Evolutionary conservation across 257 asterid species (phyloP).

Genomic region (Orobanche coerulescens): DNA sequence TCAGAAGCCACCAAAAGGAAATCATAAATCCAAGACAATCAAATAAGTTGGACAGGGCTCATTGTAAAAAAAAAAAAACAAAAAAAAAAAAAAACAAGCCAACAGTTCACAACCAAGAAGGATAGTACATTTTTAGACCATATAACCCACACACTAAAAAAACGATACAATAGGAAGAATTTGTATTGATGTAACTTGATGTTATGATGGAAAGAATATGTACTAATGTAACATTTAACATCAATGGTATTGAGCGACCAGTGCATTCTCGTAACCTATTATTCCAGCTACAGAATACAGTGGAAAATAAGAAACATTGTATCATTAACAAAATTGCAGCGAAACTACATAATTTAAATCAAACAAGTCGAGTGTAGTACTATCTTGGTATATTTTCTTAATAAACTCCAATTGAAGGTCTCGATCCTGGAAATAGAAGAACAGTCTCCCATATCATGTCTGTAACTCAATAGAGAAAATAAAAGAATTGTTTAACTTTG

Average conservation of each 20-base stretch:
- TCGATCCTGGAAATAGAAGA: background rate
- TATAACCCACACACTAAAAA: background rate
- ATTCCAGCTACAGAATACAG: slow-evolving; percentile 3
- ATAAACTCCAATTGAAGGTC: background rate
- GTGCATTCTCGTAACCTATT: background rate
- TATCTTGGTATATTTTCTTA: background rate
- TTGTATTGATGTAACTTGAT: too few relatives aligned
- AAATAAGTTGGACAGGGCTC: slow-evolving; percentile 1
- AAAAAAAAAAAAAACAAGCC: slow-evolving; percentile 7
- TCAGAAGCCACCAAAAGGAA: slow-evolving; percentile 13
- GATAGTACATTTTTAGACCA: background rate
- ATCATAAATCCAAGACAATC: background rate
- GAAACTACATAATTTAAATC: background rate
- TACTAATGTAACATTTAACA: background rate
- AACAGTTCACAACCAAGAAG: slow-evolving; percentile 6
- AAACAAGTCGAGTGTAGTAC: background rate
- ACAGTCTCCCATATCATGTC: background rate
- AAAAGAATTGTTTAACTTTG: background rate
- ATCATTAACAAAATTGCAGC: background rate
- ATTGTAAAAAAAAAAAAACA: background rate
- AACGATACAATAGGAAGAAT: background rate
- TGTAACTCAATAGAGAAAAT: background rate
- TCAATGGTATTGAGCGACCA: background rate
- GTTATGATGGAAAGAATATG: too few relatives aligned
- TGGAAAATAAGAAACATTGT: background rate